Base-by-base conservation (phyloP, 306 rosid genomes). In the Delonix regia region DNA sequence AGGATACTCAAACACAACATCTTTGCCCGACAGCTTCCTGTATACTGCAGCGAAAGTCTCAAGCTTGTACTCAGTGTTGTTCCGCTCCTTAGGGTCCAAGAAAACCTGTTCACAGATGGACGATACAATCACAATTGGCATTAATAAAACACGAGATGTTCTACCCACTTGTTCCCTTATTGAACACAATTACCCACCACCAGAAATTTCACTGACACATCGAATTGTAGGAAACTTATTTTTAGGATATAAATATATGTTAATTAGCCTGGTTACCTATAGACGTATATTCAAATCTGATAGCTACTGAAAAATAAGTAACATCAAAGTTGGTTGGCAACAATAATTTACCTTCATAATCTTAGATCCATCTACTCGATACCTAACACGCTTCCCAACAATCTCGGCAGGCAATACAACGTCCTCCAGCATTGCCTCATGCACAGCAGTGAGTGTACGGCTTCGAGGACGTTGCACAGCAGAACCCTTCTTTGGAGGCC, bases 401-500 rank as follows among this genome's bases (percentile, higher is more conserved):
- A 92, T 94, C 79, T 94, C 97, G 19, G 98, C 97, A 64, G 98
- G 98, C 71, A 88, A 77, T 9, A 94, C 97, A 77, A 94, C 64
- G 80, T 94, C 98, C 80, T 94, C 97, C 27, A 94, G 71, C 86
- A 91, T 81, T 73, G 98, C 94, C 73, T 94, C 98, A 7, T 94
- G 98, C 44, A 94, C 96, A 81, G 98, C 77, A n/a, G 98, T 94
- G 11, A 94, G 91, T 0, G 98, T 94, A 0, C 98, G 91, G 86
- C 75, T 88, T 28, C 96, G 94, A 0, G 98, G 98, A 14, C 97
- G 91, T 47, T 89, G 94, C 42, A 67, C 91, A 44, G 97, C 97
- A 24, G 98, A 91, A 30, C 98, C 97, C 36, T 94, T 94, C 91
- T 91, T 90, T 51, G 98, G 97, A 2, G 97, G 98, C 87, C 98